Conservation (phyloP, 352 stramenopile species). For the Globisporangium heterothallicum region DNA sequence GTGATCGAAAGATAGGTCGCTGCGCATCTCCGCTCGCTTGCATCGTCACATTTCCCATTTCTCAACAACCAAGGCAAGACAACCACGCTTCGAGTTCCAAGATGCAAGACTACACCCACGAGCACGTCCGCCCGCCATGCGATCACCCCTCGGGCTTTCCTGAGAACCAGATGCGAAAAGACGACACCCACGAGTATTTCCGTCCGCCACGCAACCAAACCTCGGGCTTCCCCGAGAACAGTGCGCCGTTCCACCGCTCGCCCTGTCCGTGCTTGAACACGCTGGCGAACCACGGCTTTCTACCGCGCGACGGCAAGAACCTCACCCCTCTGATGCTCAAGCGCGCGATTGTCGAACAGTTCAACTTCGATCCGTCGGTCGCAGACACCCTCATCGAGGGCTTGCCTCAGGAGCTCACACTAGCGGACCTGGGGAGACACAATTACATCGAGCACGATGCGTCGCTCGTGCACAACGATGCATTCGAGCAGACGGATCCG, state of each 20-base stretch:
- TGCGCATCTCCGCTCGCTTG: no score
- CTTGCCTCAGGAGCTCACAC: slow-evolving; percentile 34
- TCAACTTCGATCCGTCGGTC: slow-evolving; percentile 33
- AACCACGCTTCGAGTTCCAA: no score
- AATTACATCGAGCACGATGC: slow-evolving; percentile 66
- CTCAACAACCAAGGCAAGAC: no score
- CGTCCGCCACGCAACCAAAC: slow-evolving; percentile 29
- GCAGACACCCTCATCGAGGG: slow-evolving; percentile 24
- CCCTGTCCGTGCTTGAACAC: slow-evolving; percentile 67
- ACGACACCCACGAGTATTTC: slow-evolving; percentile 24
- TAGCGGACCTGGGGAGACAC: slow-evolving; percentile 45
- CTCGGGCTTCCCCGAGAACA: slow-evolving; percentile 39
- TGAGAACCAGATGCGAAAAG: background rate
- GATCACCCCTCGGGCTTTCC: slow-evolving; percentile 27
- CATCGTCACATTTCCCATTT: no score
- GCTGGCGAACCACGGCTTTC: slow-evolving; percentile 58
- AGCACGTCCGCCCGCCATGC: slow-evolving; percentile 37
- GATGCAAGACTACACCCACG: no score
- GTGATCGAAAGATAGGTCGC: no score
- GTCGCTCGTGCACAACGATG: slow-evolving; percentile 55
- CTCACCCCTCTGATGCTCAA: slow-evolving; percentile 34
- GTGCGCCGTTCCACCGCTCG: slow-evolving; percentile 34
- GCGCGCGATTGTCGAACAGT: slow-evolving; percentile 33
- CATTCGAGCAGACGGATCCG: slow-evolving; percentile 33
- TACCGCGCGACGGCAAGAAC: slow-evolving; percentile 48